A percentile compares a stretch with the other conserved stretches of the same genome.
These are phyloP conservation scores for Aspergillus campestris DNA, from an alignment of 495 filamentous ascomycete genomes.

Conservation along the genomic window DNA sequence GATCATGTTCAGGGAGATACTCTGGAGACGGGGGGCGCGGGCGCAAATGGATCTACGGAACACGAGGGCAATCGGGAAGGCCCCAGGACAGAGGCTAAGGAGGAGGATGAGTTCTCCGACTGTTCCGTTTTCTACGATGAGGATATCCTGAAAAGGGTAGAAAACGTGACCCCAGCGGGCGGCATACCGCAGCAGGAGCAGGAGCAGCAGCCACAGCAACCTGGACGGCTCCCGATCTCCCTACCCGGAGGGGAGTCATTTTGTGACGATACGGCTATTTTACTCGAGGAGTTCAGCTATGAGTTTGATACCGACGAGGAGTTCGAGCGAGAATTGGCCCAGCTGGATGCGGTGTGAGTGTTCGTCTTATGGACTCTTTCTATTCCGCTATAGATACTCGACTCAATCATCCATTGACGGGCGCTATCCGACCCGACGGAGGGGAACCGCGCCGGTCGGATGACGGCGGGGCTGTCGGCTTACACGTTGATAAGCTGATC, in stretches of 20 bases:
- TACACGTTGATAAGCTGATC: slow-evolving; percentile 9
- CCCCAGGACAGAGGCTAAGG: slow-evolving; percentile 1
- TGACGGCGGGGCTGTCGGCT: slow-evolving; percentile 13
- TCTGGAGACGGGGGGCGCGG: too few species aligned
- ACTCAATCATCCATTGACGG: slow-evolving; percentile 6
- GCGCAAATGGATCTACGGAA: slow-evolving; percentile 5
- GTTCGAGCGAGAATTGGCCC: slow-evolving; percentile 18
- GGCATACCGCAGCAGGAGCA: background rate
- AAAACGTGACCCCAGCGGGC: slow-evolving; percentile 7
- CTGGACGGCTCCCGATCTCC: background rate
- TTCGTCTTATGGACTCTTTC: background rate
- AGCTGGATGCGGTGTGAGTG: slow-evolving; percentile 12
- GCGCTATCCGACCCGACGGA: slow-evolving; percentile 24
- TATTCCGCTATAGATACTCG: background rate
- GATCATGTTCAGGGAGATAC: too few species aligned
- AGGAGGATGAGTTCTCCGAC: slow-evolving; percentile 35
- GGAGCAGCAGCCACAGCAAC: background rate
- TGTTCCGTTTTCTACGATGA: slow-evolving; percentile 33
- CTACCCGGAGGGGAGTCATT: slow-evolving; percentile 24
- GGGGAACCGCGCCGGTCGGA: slow-evolving; percentile 16
- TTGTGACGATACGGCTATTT: slow-evolving; percentile 32
- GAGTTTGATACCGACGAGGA: slow-evolving; percentile 22
- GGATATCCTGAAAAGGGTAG: slow-evolving; percentile 22
- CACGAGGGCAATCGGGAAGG: background rate
- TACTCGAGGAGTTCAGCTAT: slow-evolving; percentile 28